Conservation (phyloP, 352 stramenopile genomes). For the Phytophthora pistaciae region DNA sequence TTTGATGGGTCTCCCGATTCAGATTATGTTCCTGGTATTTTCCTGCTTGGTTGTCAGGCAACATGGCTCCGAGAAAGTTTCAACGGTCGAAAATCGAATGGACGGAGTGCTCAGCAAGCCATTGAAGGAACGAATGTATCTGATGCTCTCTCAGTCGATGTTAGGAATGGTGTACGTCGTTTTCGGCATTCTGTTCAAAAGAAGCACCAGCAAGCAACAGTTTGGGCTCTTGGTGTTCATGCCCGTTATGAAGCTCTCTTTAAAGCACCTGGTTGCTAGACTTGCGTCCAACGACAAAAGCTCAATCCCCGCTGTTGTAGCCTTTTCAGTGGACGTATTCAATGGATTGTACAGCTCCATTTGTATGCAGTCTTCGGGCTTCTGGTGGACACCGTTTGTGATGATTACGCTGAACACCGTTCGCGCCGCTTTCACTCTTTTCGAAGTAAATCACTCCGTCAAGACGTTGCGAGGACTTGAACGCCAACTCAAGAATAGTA, state of each 20-base stretch:
- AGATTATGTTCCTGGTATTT: slow-evolving; percentile 1
- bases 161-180: slow-evolving; percentile 7
- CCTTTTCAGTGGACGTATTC: slow-evolving; percentile 18
- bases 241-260: slow-evolving; percentile 6
- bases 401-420: slow-evolving; percentile 12
- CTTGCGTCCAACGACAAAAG: slow-evolving; percentile 6
- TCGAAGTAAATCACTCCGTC: slow-evolving; percentile 1
- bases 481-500: not conserved
- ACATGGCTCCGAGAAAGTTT: not conserved
- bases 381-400: slow-evolving; percentile 5
- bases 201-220: slow-evolving; percentile 1
- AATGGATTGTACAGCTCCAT: slow-evolving; percentile 7
- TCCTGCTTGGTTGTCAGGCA: not conserved
- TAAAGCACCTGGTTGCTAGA: slow-evolving; percentile 8
- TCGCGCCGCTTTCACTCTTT: not conserved
- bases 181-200: slow-evolving; percentile 3
- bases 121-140: not conserved
- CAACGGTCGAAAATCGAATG: not conserved
- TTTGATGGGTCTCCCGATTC: not conserved
- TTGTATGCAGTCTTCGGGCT: slow-evolving; percentile 9
- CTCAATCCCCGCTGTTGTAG: slow-evolving; percentile 10
- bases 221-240: slow-evolving; percentile 3
- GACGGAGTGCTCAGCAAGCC: not conserved
- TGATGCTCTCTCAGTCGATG: not conserved
- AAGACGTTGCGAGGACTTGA: not conserved